These are phyloP conservation scores for Mycena floridula DNA, from an alignment of 768 basidiomycete genomes.

Conservation along the genomic window DNA sequence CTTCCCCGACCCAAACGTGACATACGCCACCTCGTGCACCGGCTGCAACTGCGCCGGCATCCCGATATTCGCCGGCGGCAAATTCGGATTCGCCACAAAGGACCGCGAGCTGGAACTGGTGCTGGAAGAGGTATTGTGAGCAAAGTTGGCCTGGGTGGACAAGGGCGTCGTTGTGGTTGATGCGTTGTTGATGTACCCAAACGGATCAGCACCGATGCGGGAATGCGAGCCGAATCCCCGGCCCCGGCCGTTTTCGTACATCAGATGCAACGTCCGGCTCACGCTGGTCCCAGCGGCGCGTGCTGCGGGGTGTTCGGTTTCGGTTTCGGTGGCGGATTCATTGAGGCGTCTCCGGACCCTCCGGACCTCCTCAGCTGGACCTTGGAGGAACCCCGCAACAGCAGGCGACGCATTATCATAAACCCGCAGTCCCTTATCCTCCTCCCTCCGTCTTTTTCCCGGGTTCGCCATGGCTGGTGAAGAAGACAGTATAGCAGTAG, in stretches of 20 bases:
- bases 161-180: conserved; percentile 23
- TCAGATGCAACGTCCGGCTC: not conserved
- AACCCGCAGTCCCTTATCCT: conserved; percentile 41
- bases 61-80: conserved; percentile 26
- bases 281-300: not conserved
- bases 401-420: conserved; percentile 51
- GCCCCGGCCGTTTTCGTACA: not conserved
- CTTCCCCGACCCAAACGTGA: conserved; percentile 85
- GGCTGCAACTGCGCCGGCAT: conserved; percentile 49
- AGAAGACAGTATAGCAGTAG: conserved; percentile 12
- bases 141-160: conserved; percentile 19
- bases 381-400: conserved; percentile 47
- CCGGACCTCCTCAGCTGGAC: conserved; percentile 21
- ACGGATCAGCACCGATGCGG: conserved; percentile 39
- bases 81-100: conserved; percentile 18
- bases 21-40: conserved; percentile 65
- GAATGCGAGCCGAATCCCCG: conserved; percentile 3
- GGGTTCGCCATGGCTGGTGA: conserved; percentile 5
- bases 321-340: not conserved
- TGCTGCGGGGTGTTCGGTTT: not conserved
- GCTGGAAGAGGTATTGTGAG: conserved; percentile 1
- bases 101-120: conserved; percentile 19
- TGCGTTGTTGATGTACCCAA: conserved; percentile 49
- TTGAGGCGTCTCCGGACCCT: conserved; percentile 30
- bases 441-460: conserved; percentile 53